Base-by-base conservation (phyloP, 1,284 basidiomycete species). In the Sporisorium graminicola region DNA sequence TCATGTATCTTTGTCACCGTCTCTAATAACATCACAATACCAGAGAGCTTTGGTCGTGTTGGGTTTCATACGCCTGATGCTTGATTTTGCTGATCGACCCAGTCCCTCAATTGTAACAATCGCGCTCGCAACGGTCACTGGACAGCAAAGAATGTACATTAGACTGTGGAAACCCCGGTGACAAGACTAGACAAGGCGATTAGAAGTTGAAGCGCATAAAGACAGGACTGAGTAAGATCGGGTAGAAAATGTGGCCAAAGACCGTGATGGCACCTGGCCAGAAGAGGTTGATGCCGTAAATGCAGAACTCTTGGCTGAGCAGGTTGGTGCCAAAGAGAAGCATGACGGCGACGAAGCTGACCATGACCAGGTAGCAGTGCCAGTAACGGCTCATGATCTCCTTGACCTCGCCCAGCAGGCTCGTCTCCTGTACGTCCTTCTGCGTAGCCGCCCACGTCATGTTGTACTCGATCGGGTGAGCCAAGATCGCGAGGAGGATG, bases 341-440 rank as follows among this genome's bases (percentile, higher is more conserved):
- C 44, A 93, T 83, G 43, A 93, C 83, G 57, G 90, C 84, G 87
- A 93, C 90, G 60, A 84, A 87, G 53, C 93, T 73, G 24, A 89
- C 64, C 72, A 94, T 70, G 22, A 90, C 88, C 44, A 65, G 26
- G 72, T 94, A 78, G 62, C 68, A 71, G 24, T 61, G 58, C 73
- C 77, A 80, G 66, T 67, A 74, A 14, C 69, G 52, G 47, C 53
- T 64, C 42, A 74, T 87, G 83, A 94, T 94, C 67, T 89, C 90
- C 0, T 93, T 93, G 14, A 94, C 90, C 84, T 94, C 93, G 59
- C 91, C 89, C 90, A 93, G 93, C 88, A 94, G 93, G 85, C 94
- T 94, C 26, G 59, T 57, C 31, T 77, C 62, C 44, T 77, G 66
- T 4, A 79, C 63, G 35, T 74, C 72, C 65, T 79, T 78, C 49